phyloP scores from a whole-genome alignment of 306 rosid genomes.

The Sicyos baderoa region DNA sequence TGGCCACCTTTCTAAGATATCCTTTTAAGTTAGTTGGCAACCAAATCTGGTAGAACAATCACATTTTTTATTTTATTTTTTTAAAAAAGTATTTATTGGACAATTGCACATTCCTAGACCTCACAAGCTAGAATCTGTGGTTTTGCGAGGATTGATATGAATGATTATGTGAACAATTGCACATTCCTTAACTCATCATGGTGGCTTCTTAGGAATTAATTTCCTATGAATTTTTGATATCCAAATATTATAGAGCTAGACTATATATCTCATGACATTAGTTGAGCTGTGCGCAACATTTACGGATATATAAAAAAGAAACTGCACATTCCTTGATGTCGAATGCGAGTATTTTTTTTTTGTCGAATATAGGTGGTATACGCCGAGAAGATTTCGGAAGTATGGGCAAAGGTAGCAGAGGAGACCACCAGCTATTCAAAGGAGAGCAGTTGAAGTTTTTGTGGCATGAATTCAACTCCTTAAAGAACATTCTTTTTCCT shows the following conservation, averaged over 20 bases:
- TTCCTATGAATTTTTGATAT: no score
- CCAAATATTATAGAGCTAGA: no score
- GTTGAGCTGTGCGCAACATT: no score
- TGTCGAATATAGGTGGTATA: conserved; percentile 57
- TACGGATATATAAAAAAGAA: no score
- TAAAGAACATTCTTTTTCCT: neutral
- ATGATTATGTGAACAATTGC: neutral
- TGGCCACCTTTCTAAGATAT: no score
- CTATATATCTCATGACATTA: no score
- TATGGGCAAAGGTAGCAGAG: conserved; percentile 82
- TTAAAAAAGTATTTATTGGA: neutral
- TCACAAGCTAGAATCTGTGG: neutral
- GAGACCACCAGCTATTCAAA: conserved; percentile 55
- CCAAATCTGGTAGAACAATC: neutral
- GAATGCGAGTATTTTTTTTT: neutral
- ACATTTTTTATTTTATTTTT: no score
- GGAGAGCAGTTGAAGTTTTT: conserved; percentile 42
- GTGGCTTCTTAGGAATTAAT: no score
- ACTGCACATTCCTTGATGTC: no score
- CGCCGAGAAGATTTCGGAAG: conserved; percentile 83
- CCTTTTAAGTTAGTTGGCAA: no score
- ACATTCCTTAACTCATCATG: no score
- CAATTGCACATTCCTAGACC: neutral
- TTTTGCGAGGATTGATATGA: neutral
- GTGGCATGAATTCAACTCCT: conserved; percentile 3